Evolutionary conservation across 257 asterid species (phyloP), one percentile per base, ranked within the genome.

Genomic region (Parsonsia alboflavescens): DNA sequence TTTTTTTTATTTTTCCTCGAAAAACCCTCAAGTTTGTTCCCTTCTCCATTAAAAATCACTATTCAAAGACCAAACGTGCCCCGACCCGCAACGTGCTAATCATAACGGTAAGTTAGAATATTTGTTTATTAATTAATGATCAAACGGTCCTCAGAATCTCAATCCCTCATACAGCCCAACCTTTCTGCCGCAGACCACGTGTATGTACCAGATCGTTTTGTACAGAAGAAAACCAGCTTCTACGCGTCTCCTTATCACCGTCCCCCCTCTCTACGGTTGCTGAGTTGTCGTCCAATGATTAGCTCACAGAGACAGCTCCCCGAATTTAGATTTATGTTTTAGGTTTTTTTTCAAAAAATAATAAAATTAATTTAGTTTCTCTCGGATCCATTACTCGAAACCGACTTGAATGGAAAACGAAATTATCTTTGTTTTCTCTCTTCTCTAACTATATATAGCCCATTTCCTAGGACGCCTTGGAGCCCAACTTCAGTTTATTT

Each of bases 31-130:
- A 39, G 13, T 68, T 46, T 48, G 49, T 76, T 28, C 21, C 15
- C 26, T 61, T 54, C 6, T 63, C 7, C 22, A 48, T 16, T 46
- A 24, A 41, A 46, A 46, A 46, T 11, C 10, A 21, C 5, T 4
- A 54, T 54, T 22, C 33, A 2, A 66, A 24, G 8, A 1, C 58
- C 33, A 13, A n/a, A 8, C 73, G 22, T 1, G 5, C 36, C 10
- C 0, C 28, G 6, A 16, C 36, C 26, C 56, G 48, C 46, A 79
- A 83, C 84, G 80, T 83, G 84, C 71, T 76, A 46, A 75, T 80
- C 78, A 71, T 62, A 80, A 83, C 84, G 86, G 84, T 77, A 83
- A 83, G 80, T 54, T 72, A n/a, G 71, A 62, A 71, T 64, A 70
- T 77, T 46, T 76, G 13, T 8, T 26, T 8, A 73, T 68, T 73